Percentiles rank a stretch among this genome's conserved stretches.
Evolutionary conservation across 2,329 filamentous ascomycete genomes (phyloP).

Genomic region (Fusarium irregulare): DNA sequence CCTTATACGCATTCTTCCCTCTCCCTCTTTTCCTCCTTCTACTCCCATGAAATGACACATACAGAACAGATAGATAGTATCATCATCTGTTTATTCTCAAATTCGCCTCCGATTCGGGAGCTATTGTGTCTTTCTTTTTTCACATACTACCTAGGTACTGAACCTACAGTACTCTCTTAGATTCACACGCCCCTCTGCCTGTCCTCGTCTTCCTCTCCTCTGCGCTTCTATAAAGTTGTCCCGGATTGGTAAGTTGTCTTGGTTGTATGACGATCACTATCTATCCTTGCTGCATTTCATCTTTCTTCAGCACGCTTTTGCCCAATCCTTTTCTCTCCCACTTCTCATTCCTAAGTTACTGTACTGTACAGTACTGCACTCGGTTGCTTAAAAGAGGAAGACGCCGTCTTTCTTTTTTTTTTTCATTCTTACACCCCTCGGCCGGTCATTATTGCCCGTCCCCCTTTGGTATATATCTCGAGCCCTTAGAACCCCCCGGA

Average conservation of each 20-base stretch:
- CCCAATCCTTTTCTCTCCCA: constrained; percentile 1
- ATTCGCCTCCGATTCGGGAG: constrained; percentile 19
- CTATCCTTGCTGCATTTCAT: constrained; percentile 29
- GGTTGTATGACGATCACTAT: constrained; percentile 45
- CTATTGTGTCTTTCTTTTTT: constrained; percentile 11
- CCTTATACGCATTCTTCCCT: neutral
- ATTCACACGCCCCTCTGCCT: neutral
- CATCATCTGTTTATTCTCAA: neutral
- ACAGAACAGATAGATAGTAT: neutral
- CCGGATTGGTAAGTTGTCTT: constrained; percentile 43
- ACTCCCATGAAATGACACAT: neutral
- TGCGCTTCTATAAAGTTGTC: constrained; percentile 15
- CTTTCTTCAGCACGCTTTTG: constrained; percentile 17
- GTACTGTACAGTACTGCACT: neutral
- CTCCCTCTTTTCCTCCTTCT: neutral
- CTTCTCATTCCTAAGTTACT: neutral
- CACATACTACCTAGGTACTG: neutral
- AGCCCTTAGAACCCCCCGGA: constrained; percentile 1
- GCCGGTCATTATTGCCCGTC: constrained; percentile 1
- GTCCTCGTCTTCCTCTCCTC: neutral
- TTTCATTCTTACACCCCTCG: constrained; percentile 16
- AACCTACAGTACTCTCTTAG: neutral
- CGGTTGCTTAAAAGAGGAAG: constrained; percentile 5
- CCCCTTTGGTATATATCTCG: constrained; percentile 1
- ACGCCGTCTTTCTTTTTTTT: constrained; percentile 16